These are phyloP conservation scores for Caryopteris hybrid DNA, from an alignment of 305 asterid genomes.

Conservation along the genomic window DNA sequence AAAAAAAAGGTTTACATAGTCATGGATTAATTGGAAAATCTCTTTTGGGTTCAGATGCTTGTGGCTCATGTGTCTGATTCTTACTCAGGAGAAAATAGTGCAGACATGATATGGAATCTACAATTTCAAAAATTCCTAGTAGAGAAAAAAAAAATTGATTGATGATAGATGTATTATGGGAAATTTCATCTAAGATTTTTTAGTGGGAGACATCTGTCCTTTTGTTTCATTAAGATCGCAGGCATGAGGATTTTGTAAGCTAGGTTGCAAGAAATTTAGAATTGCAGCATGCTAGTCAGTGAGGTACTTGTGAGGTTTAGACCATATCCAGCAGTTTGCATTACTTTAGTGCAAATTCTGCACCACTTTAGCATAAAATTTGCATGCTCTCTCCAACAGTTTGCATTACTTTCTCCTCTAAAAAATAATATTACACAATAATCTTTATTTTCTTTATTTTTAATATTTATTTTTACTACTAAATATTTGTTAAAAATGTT, in stretches of 20 bases:
- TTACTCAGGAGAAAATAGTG: neutral
- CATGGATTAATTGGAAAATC: neutral
- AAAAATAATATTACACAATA: no score
- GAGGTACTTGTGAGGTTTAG: no score
- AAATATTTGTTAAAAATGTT: no score
- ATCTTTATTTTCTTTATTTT: no score
- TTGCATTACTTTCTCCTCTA: no score
- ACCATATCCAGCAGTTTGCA: no score
- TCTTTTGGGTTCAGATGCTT: neutral
- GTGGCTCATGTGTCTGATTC: no score
- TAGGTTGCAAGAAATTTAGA: neutral
- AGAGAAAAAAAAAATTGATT: neutral
- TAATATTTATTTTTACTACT: no score
- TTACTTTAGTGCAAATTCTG: no score
- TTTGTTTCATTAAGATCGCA: neutral
- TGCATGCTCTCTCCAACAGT: no score
- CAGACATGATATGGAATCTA: neutral
- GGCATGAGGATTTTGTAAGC: neutral
- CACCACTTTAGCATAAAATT: no score
- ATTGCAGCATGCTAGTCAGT: no score
- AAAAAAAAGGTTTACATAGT: neutral
- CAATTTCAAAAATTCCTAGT: neutral
- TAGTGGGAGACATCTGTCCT: neutral
- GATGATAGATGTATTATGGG: neutral
- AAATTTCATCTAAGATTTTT: neutral